Evolutionary conservation across 2,329 filamentous ascomycete genomes (phyloP), one percentile per base, ranked within the genome.

Genomic region (Talaromyces amestolkiae): DNA sequence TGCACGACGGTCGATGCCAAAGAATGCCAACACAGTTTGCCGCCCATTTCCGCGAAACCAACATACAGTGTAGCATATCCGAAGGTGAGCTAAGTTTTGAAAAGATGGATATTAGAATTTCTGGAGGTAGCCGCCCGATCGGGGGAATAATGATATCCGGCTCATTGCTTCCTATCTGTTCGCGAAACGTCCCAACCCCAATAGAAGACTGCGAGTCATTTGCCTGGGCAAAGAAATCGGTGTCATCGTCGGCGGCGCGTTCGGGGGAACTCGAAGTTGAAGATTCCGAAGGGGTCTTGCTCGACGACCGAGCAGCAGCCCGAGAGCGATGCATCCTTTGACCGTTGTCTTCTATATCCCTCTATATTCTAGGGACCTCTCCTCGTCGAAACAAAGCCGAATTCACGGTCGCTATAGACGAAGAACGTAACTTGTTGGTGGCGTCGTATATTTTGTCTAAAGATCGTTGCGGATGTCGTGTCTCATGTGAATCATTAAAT

Each of bases 121-220:
- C 95, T 77, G 93, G 94, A 45, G 95, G 95, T 41, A 99, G 84
- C 65, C 91, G 88, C 71, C 91, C 90, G 67, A 97, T 89, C 58
- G 93, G 92, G 61, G 80, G 79, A 10, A 80, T 69, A 31, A 73
- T 68, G 43, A 73, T 64, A 49, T 76, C 72, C 33, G 66, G 69
- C 37, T 64, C 70, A 70, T 88, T 86, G 71, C 85, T 85, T 69
- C 87, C 87, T 75, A 85, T 89, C 85, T 89, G 90, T 72, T 92
- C 90, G 73, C 89, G 88, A 66, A 92, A 85, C 67, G 90, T 90
- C 54, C 91, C 90, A 39, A 92, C 87, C 62, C 92, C 93, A 65
- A 97, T 85, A 0, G 94, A 97, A 0, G 94, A 97, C 76, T 95
- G 87, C 3, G 94, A 97, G 80, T 97, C 94, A 81, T 97, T 97